Evolutionary conservation across 164 flowering plant genomes (phyloP), one percentile per base, ranked within the genome.

Genomic region (Annona squamosa): DNA sequence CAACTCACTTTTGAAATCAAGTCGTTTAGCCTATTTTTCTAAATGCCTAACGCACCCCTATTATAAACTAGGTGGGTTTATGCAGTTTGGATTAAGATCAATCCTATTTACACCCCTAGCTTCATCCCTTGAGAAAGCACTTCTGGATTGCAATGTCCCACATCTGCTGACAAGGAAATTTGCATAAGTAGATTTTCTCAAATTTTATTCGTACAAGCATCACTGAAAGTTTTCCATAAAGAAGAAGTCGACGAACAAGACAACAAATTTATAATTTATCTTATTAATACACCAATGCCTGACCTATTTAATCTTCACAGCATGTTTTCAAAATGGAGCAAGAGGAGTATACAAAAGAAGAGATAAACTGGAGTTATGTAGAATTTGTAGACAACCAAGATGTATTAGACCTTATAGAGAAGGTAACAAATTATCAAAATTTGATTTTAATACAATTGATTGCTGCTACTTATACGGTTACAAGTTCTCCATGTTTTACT

Each of bases 281-380:
- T 26, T 6, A 52, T 17, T 2, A 65, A 13, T 65, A 12, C 10
- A 65, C 45, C 42, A 1, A 65, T 26, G 42, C 16, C 41, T 7
- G 70, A 67, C 46, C 3, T 17, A 6, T 68, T 46, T 69, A 63
- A 71, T 59, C 48, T 77, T 67, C 48, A 68, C 88, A 91, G 97
- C 97, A 92, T 79, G 97, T 90, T 10, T 91, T 91, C 77, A 91
- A 91, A 79, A 89, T 89, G 89, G 97, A 91, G 83, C 94, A 91
- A 81, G 97, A 91, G 78, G 94, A 91, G 71, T 89, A 91, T 77
- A 85, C 88, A 45, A 87, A 77, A 71, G 94, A 92, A 74, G 94
- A 90, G 76, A 92, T 92, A 48, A 78, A 92, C 81, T 92, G 97
- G 97, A 92, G 97, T 79, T 92, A 92, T 70, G 89, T 92, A 17